Percentiles rank a stretch among this genome's conserved stretches.
Conservation (phyloP, 164 flowering plant genomes). For the Piper betle region DNA sequence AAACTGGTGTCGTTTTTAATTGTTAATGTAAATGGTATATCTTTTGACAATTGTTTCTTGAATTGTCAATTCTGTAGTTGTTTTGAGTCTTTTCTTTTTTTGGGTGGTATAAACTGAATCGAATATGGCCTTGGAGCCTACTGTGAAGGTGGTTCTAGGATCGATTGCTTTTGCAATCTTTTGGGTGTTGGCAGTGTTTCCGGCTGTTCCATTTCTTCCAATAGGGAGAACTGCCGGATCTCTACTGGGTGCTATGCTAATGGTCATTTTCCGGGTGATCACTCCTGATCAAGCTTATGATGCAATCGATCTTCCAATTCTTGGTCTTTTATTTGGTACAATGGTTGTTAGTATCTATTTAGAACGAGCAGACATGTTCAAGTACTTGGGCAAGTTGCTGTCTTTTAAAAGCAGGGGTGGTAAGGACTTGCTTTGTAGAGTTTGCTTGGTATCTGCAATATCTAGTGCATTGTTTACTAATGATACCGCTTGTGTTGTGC, state of each 20-base stretch:
- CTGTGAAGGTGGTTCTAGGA: constrained; percentile 53
- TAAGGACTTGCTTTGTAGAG: constrained; percentile 55
- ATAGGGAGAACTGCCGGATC: constrained; percentile 89
- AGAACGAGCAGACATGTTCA: constrained; percentile 81
- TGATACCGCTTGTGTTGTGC: constrained; percentile 74
- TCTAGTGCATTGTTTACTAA: constrained; percentile 88
- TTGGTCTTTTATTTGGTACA: constrained; percentile 83
- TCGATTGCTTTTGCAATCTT: constrained; percentile 60
- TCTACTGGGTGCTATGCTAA: constrained; percentile 68
- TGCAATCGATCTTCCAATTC: constrained; percentile 79
- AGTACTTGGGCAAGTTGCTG: constrained; percentile 55
- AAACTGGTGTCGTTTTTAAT: no score
- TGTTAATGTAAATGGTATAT: no score
- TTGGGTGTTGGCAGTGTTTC: constrained; percentile 85
- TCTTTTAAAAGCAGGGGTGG: constrained; percentile 68
- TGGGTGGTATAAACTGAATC: background rate
- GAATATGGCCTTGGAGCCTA: constrained; percentile 40
- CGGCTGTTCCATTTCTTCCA: constrained; percentile 70
- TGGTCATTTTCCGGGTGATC: constrained; percentile 65
- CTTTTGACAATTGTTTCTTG: no score
- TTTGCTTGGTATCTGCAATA: constrained; percentile 70
- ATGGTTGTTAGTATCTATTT: constrained; percentile 80
- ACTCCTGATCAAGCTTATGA: constrained; percentile 70
- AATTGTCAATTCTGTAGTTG: no score
- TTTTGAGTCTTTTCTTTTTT: no score